phyloP scores from a whole-genome alignment of 1,284 basidiomycete genomes.

The Megacollybia platyphylla region DNA sequence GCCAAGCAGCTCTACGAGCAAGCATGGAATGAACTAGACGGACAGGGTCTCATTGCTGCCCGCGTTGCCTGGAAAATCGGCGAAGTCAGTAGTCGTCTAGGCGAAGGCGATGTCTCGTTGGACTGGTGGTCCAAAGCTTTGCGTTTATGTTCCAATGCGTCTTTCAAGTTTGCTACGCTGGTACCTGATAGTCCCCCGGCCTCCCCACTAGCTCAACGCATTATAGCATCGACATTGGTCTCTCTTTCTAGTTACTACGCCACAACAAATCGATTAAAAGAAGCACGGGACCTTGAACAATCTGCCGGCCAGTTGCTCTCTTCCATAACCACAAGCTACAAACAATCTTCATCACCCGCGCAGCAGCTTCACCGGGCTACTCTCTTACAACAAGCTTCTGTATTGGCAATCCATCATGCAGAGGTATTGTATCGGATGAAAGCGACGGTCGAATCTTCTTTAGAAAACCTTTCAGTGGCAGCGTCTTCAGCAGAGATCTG shows the following conservation, averaged over 20 bases:
- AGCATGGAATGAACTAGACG: conserved; percentile 37
- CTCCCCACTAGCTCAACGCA: conserved; percentile 58
- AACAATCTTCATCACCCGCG: conserved; percentile 28
- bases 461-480: not conserved
- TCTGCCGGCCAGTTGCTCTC: conserved; percentile 57
- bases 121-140: conserved; percentile 58
- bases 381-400: conserved; percentile 58
- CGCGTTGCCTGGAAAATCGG: conserved; percentile 55
- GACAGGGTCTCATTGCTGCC: conserved; percentile 30
- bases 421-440: conserved; percentile 63
- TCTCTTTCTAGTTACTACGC: conserved; percentile 66
- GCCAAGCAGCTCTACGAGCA: conserved; percentile 53
- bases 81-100: conserved; percentile 43
- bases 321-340: conserved; percentile 37
- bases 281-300: conserved; percentile 61
- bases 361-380: conserved; percentile 56
- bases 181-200: conserved; percentile 29
- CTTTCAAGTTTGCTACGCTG: conserved; percentile 7
- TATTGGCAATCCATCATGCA: conserved; percentile 64
- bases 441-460: conserved; percentile 42
- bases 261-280: conserved; percentile 44
- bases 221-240: conserved; percentile 50
- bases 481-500: not conserved
- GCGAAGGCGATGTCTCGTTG: conserved; percentile 38
- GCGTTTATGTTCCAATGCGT: conserved; percentile 23